Conservation (phyloP, 768 basidiomycete species). For the Daedalea quercina region DNA sequence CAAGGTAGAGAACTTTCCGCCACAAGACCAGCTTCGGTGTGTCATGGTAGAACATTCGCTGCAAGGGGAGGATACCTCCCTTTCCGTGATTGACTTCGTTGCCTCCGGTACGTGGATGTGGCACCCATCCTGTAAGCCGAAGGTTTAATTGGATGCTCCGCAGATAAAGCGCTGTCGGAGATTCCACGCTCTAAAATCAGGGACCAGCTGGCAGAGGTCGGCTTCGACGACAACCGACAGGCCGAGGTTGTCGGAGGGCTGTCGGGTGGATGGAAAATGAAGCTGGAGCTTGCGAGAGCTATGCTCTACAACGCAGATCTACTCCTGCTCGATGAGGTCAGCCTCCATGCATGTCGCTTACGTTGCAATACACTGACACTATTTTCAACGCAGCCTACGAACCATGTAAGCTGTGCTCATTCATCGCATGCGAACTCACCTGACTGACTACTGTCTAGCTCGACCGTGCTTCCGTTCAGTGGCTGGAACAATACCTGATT, state of each 20-base stretch:
- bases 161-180: conserved; percentile 63
- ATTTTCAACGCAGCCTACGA: conserved; percentile 59
- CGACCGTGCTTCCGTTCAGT: conserved; percentile 78
- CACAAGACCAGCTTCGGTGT: conserved; percentile 77
- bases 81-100: conserved; percentile 85
- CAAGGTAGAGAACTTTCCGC: conserved; percentile 95
- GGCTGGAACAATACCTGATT: conserved; percentile 86
- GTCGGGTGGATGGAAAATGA: conserved; percentile 99
- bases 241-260: conserved; percentile 80
- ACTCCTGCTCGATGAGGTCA: conserved; percentile 78
- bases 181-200: conserved; percentile 68
- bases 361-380: conserved; percentile 9
- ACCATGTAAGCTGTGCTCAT: conserved; percentile 57
- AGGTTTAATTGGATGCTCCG: not conserved
- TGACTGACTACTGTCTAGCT: conserved; percentile 36
- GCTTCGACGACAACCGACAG: conserved; percentile 86
- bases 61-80: conserved; percentile 85
- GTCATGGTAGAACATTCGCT: conserved; percentile 98
- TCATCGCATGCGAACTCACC: not conserved
- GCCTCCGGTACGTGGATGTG: conserved; percentile 52
- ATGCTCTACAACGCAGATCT: conserved; percentile 95
- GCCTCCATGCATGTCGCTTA: not conserved
- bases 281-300: conserved; percentile 89
- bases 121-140: conserved; percentile 1
- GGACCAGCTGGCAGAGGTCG: conserved; percentile 78